Base-by-base conservation (phyloP, 148 eudicot species). In the Chenopodium berlandieri region DNA sequence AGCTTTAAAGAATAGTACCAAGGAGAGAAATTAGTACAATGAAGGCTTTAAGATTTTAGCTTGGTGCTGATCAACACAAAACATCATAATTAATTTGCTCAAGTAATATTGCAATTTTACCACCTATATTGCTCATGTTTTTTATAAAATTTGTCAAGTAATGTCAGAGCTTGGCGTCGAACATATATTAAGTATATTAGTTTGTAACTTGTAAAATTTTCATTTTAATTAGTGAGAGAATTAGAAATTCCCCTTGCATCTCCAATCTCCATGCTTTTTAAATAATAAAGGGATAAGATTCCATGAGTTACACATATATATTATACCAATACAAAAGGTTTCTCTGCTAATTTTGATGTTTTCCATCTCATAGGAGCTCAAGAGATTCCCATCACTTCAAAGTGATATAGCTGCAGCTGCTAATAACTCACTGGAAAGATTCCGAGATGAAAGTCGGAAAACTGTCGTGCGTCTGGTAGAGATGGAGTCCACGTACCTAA, bases 331-430 rank as follows among this genome's bases (percentile, higher is more conserved):
- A 62, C 23, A 20, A n/a, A 62, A 22, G 66, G 27, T n/a, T 40
- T 62, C 25, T 62, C 25, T 62, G 66, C 66, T 62, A 20, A 62
- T 48, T 30, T 68, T 60, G 50, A 20, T 76, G 47, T 67, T 30
- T 81, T 78, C 37, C 80, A 7, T 62, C 62, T 79, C 76, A 32
- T 82, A 96, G 98, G 98, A 97, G 87, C 86, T 97, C 84, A 97
- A 94, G 88, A 87, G 99, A 84, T 97, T 97, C 78, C 99, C 99
- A 73, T 82, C 99, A 4, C 99, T 97, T 81, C 97, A 92, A 82
- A 83, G 89, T 87, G 98, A 94, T 78, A 94, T 96, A 85, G 97
- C 98, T 80, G 87, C 92, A 67, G 94, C 98, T 68, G 90, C 99
- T 64, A 94, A 94, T 87, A 95, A 90, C 23, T 48, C 99, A 25